Evolutionary conservation across 2,329 filamentous ascomycete genomes (phyloP), one percentile per base, ranked within the genome.

Genomic region (Diaporthe nobilis): DNA sequence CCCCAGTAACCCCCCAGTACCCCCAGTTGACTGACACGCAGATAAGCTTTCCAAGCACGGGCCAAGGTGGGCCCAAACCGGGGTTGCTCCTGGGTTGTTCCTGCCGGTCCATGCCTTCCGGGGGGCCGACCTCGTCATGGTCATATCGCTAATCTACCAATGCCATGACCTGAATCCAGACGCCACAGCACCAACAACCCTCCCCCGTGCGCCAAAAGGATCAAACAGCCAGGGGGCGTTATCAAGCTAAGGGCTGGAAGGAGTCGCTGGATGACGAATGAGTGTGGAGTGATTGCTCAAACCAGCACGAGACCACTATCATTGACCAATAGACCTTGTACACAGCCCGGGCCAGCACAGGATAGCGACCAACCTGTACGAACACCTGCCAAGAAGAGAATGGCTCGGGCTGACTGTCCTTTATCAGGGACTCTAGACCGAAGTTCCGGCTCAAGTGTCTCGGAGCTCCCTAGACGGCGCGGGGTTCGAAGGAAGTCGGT

Each of bases 361-460:
- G 49, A 42, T 70, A 42, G 28, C 42, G 25, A 49, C 28, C 61
- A 49, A 49, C 61, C 44, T 68, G 22, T 31, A 12, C 47, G 55
- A 55, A 70, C 65, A 70, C 65, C 65, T 70, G 47, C 65, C 65
- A 55, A 70, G 65, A 70, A 51, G 49, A 70, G 65, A 42, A 70
- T 70, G 31, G 65, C 49, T 70, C 65, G 65, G 47, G 49, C 65
- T 55, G 65, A 51, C 65, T 55, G 65, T 39, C 49, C 65, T 70
- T 70, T 55, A 70, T 70, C 65, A 55, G 65, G 47, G 8, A 25
- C 65, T 42, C 22, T 49, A 28, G 10, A 17, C 49, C 65, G 22
- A 55, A 10, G 22, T 55, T 55, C 65, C 49, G 31, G 49, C 17
- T 70, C 2, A 31, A 28, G 13, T 28, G n/a, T 17, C 8, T 25